Evolutionary conservation across 1,284 basidiomycete species (phyloP).

Genomic region (Tilletia walkeri): DNA sequence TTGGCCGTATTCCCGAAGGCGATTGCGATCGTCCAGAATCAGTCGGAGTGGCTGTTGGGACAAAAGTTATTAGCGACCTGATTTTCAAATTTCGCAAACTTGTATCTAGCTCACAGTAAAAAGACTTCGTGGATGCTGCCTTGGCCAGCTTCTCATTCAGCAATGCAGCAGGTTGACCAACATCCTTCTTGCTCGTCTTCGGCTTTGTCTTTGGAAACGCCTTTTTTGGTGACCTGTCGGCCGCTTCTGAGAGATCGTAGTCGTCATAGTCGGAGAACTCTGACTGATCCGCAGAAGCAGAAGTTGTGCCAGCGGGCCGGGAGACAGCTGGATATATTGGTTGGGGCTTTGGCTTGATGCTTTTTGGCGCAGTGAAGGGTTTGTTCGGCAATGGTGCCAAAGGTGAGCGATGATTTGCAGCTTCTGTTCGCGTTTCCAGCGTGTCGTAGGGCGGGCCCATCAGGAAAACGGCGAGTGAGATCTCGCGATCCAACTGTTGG

Average conservation of each 20-base stretch:
- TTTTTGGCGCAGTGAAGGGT: slow-evolving; percentile 6
- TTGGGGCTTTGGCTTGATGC: neutral
- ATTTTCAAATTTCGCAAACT: neutral
- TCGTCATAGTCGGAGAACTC: neutral
- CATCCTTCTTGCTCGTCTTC: neutral
- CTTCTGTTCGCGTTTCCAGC: neutral
- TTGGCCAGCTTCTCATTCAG: neutral
- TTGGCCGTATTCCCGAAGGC: neutral
- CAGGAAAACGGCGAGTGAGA: neutral
- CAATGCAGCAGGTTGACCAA: no score
- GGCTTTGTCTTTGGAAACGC: neutral
- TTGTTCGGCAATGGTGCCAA: neutral
- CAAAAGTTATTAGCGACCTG: neutral
- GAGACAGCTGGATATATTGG: slow-evolving; percentile 11
- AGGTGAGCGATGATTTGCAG: neutral
- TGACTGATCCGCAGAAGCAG: neutral
- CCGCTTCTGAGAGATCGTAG: slow-evolving; percentile 1
- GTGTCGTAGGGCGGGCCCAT: slow-evolving; percentile 11
- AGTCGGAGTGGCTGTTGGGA: neutral
- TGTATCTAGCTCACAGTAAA: neutral
- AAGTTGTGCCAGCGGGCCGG: neutral
- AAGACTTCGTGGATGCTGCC: slow-evolving; percentile 1
- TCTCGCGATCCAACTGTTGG: slow-evolving; percentile 15
- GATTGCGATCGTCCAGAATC: slow-evolving; percentile 4
- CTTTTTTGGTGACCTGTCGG: neutral